Conservation (phyloP, 805 yeast genomes). For the Yarrowia keelungensis region DNA sequence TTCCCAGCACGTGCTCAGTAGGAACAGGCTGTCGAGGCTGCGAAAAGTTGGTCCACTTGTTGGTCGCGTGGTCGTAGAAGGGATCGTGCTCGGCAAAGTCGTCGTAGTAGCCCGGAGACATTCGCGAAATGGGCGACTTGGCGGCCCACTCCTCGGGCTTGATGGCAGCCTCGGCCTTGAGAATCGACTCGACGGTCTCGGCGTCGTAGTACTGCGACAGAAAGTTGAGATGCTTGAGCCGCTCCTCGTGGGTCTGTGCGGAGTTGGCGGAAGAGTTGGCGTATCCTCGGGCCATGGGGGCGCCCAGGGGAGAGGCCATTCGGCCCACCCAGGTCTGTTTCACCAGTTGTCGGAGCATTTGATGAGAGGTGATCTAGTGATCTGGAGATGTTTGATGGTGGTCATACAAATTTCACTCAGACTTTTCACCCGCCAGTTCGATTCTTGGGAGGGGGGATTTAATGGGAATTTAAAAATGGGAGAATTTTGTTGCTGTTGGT, state of each 20-base stretch:
- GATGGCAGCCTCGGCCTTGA: slow-evolving; percentile 77
- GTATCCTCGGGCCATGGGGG: slow-evolving; percentile 6
- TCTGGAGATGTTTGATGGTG: neutral
- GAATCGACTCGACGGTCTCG: slow-evolving; percentile 78
- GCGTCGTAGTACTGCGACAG: slow-evolving; percentile 82
- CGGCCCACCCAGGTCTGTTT: slow-evolving; percentile 24
- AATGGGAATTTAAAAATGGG: no score
- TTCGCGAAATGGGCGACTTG: slow-evolving; percentile 55
- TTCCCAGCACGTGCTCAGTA: slow-evolving; percentile 60
- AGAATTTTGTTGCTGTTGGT: neutral
- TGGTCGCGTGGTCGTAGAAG: slow-evolving; percentile 70
- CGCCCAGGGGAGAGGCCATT: no score
- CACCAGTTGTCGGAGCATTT: slow-evolving; percentile 35
- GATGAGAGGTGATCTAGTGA: no score
- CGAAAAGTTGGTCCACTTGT: slow-evolving; percentile 57
- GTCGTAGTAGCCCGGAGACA: slow-evolving; percentile 73
- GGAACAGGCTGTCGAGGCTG: slow-evolving; percentile 67
- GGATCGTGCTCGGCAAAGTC: slow-evolving; percentile 77
- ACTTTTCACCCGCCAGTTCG: slow-evolving; percentile 4
- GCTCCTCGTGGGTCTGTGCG: slow-evolving; percentile 37
- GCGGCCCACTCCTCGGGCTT: slow-evolving; percentile 65
- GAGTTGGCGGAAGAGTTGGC: slow-evolving; percentile 16
- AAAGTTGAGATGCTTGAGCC: slow-evolving; percentile 58
- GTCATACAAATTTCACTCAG: no score
- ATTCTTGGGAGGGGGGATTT: neutral